Conservation (phyloP, 1,139 yeast species). For the Geotrichum europaeum region DNA sequence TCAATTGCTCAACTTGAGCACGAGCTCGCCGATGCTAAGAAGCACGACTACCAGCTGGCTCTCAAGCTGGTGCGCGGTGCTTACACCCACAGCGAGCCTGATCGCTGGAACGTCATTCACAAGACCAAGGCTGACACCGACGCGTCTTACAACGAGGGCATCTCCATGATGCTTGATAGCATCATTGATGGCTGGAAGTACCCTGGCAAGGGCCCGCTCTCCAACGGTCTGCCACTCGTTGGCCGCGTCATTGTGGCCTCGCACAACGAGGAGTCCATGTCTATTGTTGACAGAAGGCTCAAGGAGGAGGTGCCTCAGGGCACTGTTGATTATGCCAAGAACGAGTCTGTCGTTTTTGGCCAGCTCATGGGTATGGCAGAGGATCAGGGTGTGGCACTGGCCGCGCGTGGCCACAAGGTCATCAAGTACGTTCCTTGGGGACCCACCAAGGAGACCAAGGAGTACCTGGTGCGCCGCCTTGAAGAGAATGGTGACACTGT, state of each 20-base stretch:
- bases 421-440: conserved; percentile 98
- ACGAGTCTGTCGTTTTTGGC: conserved; percentile 64
- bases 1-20: conserved; percentile 54
- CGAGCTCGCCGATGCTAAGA: conserved; percentile 61
- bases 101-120: conserved; percentile 63
- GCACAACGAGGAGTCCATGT: conserved; percentile 78
- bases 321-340: conserved; percentile 21
- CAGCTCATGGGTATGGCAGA: conserved; percentile 97
- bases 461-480: conserved; percentile 79
- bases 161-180: conserved; percentile 56
- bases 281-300: conserved; percentile 58
- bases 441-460: conserved; percentile 90
- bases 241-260: conserved; percentile 92
- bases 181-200: conserved; percentile 46
- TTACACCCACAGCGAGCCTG: conserved; percentile 82
- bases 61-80: conserved; percentile 97
- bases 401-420: conserved; percentile 60
- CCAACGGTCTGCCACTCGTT: conserved; percentile 36
- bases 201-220: conserved; percentile 29
- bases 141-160: conserved; percentile 64
- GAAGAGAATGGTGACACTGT: conserved; percentile 98
- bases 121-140: conserved; percentile 75
- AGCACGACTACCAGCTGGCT: conserved; percentile 64
- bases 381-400: conserved; percentile 70
- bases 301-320: conserved; percentile 27